These are phyloP conservation scores for Aotearoamyces nothofagi DNA, from an alignment of 2,329 filamentous ascomycete genomes.

Conservation along the genomic window DNA sequence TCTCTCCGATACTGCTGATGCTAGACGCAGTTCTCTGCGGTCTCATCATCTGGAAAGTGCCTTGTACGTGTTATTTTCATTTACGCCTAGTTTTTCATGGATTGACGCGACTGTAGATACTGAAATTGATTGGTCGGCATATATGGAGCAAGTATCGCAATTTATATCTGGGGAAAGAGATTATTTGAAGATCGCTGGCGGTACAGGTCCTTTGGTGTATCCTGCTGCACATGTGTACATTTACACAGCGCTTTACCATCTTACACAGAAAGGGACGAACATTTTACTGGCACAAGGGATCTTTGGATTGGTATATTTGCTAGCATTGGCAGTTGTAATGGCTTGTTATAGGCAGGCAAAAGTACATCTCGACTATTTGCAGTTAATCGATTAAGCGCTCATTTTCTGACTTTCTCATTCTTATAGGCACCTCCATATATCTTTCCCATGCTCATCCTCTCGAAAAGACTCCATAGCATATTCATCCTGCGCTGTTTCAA, in stretches of 20 bases:
- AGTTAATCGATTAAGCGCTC: neutral
- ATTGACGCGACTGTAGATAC: constrained; percentile 52
- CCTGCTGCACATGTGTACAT: constrained; percentile 88
- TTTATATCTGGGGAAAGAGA: constrained; percentile 75
- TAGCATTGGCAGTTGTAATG: constrained; percentile 62
- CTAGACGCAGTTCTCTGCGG: constrained; percentile 58
- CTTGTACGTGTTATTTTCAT: constrained; percentile 43
- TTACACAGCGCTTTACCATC: constrained; percentile 62
- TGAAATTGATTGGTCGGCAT: constrained; percentile 94
- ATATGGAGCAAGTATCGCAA: constrained; percentile 84
- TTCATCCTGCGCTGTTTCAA: constrained; percentile 92
- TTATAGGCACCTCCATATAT: constrained; percentile 74
- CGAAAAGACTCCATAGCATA: constrained; percentile 86
- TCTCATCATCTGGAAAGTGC: constrained; percentile 64
- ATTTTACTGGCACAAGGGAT: constrained; percentile 71
- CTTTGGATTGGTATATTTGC: constrained; percentile 68
- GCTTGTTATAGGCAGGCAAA: constrained; percentile 64
- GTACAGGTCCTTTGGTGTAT: constrained; percentile 88
- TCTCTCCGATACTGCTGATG: constrained; percentile 48
- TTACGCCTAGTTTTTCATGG: neutral
- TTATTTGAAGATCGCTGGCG: constrained; percentile 73
- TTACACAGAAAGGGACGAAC: constrained; percentile 64
- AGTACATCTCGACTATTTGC: constrained; percentile 26
- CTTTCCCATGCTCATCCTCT: constrained; percentile 71
- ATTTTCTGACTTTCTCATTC: too few species aligned